Conservation (phyloP, 2,329 filamentous ascomycete genomes). For the Chaetomium olivaceum region DNA sequence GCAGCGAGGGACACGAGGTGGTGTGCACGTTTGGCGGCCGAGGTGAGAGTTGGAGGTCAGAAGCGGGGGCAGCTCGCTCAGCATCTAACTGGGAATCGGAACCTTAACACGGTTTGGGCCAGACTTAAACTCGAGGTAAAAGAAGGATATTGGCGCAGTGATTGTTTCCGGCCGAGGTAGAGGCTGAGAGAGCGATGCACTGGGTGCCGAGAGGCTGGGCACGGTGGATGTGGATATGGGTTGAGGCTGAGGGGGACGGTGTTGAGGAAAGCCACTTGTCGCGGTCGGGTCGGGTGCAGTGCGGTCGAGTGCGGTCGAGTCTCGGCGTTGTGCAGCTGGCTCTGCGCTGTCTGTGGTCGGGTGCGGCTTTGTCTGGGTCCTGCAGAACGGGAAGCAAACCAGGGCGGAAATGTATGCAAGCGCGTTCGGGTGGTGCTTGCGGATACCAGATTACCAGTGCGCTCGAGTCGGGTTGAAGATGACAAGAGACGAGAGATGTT, state of each 20-base stretch:
- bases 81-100: constrained; percentile 22
- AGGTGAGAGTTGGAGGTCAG: constrained; percentile 12
- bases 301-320: constrained; percentile 3
- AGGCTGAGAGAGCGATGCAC: constrained; percentile 20
- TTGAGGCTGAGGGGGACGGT: constrained; percentile 22
- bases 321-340: constrained; percentile 12
- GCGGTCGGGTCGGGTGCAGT: constrained; percentile 3
- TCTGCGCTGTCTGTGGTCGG: background rate
- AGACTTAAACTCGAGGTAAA: background rate
- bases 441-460: constrained; percentile 3
- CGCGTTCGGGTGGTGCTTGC: constrained; percentile 8
- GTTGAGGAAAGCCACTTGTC: constrained; percentile 6
- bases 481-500: constrained; percentile 20
- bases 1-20: constrained; percentile 9
- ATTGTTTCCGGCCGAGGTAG: constrained; percentile 10
- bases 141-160: constrained; percentile 8
- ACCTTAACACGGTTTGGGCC: background rate
- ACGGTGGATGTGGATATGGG: constrained; percentile 8
- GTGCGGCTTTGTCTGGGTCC: background rate
- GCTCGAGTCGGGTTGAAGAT: constrained; percentile 16
- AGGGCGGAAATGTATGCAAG: background rate
- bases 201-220: constrained; percentile 1
- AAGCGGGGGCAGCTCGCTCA: constrained; percentile 15
- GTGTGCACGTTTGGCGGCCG: constrained; percentile 15
- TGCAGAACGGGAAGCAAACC: constrained; percentile 1